These are phyloP conservation scores for Saccharomyces paradoxus DNA, from an alignment of 805 yeast species.

Conservation along the genomic window DNA sequence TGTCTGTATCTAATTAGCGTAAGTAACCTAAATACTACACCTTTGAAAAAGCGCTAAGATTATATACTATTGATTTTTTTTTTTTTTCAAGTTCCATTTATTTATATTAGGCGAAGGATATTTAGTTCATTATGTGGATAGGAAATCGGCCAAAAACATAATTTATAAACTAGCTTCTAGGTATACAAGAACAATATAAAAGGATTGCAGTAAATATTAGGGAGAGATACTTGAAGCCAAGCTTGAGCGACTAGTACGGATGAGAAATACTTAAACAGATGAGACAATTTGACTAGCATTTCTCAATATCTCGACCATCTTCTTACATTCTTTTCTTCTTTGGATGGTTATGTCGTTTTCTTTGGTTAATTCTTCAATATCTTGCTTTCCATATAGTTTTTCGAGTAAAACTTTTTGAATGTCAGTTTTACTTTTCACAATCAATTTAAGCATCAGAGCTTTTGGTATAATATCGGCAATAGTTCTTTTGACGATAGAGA, in stretches of 20 bases:
- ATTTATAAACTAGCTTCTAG: background rate
- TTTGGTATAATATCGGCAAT: constrained; percentile 92
- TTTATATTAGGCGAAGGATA: no score
- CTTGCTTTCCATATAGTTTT: constrained; percentile 65
- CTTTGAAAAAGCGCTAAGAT: no score
- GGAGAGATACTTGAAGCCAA: background rate
- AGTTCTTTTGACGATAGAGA: constrained; percentile 85
- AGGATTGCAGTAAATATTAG: background rate
- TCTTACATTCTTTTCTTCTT: constrained; percentile 87
- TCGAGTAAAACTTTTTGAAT: constrained; percentile 86
- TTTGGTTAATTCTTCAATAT: constrained; percentile 69
- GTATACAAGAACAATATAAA: background rate
- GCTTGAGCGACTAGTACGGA: background rate
- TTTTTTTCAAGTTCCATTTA: no score
- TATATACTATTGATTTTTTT: no score
- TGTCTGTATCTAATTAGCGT: no score
- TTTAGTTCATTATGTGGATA: background rate
- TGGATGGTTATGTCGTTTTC: constrained; percentile 90
- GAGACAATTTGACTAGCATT: constrained; percentile 86
- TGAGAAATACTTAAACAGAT: constrained; percentile 23
- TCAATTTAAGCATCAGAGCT: constrained; percentile 88
- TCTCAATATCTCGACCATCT: constrained; percentile 87
- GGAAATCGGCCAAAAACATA: background rate
- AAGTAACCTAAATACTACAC: no score
- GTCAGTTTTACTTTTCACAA: constrained; percentile 73